Evolutionary conservation across 2,329 filamentous ascomycete species (phyloP).

Genomic region (Phyllosticta citriasiana): DNA sequence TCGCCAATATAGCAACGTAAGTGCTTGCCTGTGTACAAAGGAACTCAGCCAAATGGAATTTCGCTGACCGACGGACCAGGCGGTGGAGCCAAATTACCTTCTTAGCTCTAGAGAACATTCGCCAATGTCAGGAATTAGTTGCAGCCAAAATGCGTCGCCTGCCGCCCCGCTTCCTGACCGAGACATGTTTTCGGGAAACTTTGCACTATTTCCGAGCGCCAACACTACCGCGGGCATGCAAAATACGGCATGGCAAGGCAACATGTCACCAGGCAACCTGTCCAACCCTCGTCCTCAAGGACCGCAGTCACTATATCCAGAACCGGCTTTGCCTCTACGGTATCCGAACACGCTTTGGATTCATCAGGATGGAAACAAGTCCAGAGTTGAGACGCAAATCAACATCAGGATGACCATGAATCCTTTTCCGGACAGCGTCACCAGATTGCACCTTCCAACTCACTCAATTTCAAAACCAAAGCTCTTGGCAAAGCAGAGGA

Average conservation of each 20-base stretch:
- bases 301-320: background rate
- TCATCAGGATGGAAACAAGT: slow-evolving; percentile 46
- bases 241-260: background rate
- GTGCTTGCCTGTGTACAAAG: background rate
- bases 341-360: background rate
- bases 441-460: slow-evolving; percentile 73
- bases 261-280: background rate
- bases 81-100: background rate
- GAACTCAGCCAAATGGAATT: background rate
- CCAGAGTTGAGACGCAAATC: slow-evolving; percentile 93
- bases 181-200: background rate
- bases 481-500: slow-evolving; percentile 65
- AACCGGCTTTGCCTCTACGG: background rate
- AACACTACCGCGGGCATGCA: background rate
- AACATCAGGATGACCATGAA: slow-evolving; percentile 73
- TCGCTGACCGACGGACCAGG: background rate
- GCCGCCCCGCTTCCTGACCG: background rate
- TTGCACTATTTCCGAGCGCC: background rate
- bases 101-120: slow-evolving; percentile 8
- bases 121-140: slow-evolving; percentile 7
- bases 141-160: slow-evolving; percentile 2
- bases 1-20: background rate
- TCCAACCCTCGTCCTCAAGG: background rate
- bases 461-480: slow-evolving; percentile 95
- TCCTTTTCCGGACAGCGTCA: slow-evolving; percentile 63